A percentile compares a stretch with the other conserved stretches of the same genome.
These are phyloP conservation scores for Eutrema japonicum DNA, from an alignment of 345 rosid genomes.

Conservation along the genomic window DNA sequence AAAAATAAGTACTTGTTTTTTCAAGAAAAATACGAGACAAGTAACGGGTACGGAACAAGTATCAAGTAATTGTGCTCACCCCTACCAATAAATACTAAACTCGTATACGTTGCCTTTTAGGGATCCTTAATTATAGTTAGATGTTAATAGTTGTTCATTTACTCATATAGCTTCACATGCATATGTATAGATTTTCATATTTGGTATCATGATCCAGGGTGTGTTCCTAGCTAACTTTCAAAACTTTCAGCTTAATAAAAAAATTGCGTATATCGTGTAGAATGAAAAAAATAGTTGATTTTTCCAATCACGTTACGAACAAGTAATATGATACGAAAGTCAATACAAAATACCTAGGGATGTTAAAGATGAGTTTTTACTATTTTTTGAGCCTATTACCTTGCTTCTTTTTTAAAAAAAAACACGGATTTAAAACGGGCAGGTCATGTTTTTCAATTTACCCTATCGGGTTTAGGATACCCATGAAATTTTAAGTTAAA, in stretches of 20 bases:
- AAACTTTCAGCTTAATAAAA: not conserved
- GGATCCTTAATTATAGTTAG: not conserved
- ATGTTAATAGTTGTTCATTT: not conserved
- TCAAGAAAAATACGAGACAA: too few species aligned
- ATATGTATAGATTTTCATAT: constrained; percentile 3
- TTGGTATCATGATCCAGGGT: not conserved
- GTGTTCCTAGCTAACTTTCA: not conserved
- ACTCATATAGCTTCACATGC: not conserved
- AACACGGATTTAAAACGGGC: too few species aligned
- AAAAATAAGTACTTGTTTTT: too few species aligned
- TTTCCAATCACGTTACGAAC: not conserved
- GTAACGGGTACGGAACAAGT: too few species aligned
- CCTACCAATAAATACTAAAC: not conserved
- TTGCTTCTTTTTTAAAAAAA: too few species aligned
- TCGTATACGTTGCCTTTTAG: not conserved
- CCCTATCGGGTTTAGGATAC: too few species aligned
- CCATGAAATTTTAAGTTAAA: too few species aligned
- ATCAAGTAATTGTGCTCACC: too few species aligned
- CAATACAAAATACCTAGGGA: not conserved
- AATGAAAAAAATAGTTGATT: not conserved
- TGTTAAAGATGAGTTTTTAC: too few species aligned
- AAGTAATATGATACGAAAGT: constrained; percentile 14
- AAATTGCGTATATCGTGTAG: not conserved
- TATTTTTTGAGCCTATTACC: too few species aligned
- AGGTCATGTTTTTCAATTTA: too few species aligned